Percentiles rank a stretch among this genome's conserved stretches.
These are phyloP conservation scores for Dalbergia cochinchinensis DNA, from an alignment of 306 rosid species.

Conservation along the genomic window DNA sequence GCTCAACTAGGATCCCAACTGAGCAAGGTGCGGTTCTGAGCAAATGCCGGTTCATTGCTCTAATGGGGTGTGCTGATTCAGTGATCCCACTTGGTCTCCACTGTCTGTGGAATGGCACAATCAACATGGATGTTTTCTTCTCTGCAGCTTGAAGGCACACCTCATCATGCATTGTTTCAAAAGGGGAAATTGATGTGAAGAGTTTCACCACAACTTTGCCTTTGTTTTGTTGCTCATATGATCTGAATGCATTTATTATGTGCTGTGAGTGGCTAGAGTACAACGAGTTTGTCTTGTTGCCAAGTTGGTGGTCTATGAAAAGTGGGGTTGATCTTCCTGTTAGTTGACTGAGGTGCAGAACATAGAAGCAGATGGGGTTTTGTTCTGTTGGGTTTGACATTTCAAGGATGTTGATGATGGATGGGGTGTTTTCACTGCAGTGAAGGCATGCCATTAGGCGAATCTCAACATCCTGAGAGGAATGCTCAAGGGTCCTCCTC, in stretches of 20 bases:
- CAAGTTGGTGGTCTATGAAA: constrained; percentile 52
- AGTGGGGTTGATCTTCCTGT: constrained; percentile 58
- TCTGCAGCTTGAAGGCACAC: constrained; percentile 59
- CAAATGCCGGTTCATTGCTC: constrained; percentile 62
- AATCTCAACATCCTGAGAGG: constrained; percentile 40
- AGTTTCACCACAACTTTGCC: constrained; percentile 44
- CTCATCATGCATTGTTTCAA: constrained; percentile 70
- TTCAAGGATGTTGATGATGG: constrained; percentile 63
- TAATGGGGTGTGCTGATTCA: constrained; percentile 30
- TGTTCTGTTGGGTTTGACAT: constrained; percentile 55
- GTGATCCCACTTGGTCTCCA: background rate
- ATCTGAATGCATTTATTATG: constrained; percentile 58
- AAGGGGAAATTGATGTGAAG: constrained; percentile 65
- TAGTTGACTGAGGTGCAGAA: constrained; percentile 62
- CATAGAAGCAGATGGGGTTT: constrained; percentile 58
- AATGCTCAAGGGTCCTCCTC: constrained; percentile 59
- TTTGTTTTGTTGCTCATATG: constrained; percentile 41
- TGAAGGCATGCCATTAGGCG: constrained; percentile 60
- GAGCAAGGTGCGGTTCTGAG: constrained; percentile 66
- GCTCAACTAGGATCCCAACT: constrained; percentile 63
- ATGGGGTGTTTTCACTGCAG: constrained; percentile 52
- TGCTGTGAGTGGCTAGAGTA: constrained; percentile 41
- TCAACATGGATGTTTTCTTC: constrained; percentile 54
- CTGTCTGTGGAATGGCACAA: constrained; percentile 63
- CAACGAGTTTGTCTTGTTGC: background rate